Base-by-base conservation (phyloP, 495 filamentous ascomycete species). In the Geoglossum glabrum region DNA sequence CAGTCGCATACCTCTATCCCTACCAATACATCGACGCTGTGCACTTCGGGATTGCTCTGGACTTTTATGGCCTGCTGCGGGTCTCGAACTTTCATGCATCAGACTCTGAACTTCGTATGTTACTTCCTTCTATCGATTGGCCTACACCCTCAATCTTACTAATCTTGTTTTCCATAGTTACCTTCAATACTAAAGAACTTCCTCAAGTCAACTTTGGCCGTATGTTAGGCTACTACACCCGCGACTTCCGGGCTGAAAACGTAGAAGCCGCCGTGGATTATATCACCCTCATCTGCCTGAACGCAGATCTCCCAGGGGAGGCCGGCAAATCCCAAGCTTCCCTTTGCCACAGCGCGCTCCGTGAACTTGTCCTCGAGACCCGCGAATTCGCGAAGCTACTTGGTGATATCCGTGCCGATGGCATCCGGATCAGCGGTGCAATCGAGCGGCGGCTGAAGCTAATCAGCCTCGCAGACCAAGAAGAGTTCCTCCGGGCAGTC, bases 291-390 rank as follows among this genome's bases (percentile, higher is more conserved):
- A 89, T 97, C 57, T 96, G 87, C 67, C 81, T 99, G 54, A 96
- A 97, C 64, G 78, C 83, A 34, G 93, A 95, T 69, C 75, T 95
- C 31, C 76, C 77, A 21, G 80, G 84, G 28, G 73, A 81, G 33
- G 68, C 79, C 2, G 90, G 90, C 60, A 81, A 79, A 59, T 79
- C 79, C 15, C 92, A 97, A 66, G 77, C 83, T 34, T 73, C 78
- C 0, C 76, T 96, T 43, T 97, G 90, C 68, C 86, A 96, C 67
- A 87, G 94, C 66, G 89, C 90, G 21, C 74, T 99, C 57, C 84
- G 88, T n/a, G 92, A 97, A 66, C 85, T 95, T 56, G 86, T 95
- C 38, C 75, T 99, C 21, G 92, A 97, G 70, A 94, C 86, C 11
- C 77, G 90, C 57, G 92, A 97, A 66, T 97, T 95, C 66, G 88